Evolutionary conservation across 768 basidiomycete genomes (phyloP), one percentile per base, ranked within the genome.

Genomic region (Artomyces pyxidatus): DNA sequence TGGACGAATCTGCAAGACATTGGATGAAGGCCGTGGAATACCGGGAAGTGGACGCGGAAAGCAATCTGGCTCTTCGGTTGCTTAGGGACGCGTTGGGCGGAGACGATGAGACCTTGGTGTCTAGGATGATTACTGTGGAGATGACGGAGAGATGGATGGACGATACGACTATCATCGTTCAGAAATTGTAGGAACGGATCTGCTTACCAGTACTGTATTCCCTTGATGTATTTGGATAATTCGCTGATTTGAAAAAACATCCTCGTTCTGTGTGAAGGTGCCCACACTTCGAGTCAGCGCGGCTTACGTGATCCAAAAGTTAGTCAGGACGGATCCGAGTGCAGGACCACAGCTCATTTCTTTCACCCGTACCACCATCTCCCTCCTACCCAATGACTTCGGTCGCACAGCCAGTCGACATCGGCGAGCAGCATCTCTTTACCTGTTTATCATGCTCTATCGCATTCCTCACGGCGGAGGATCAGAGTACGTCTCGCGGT

Each of bases 371-470:
- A n/a, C n/a, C n/a, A n/a, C n/a, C n/a, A n/a, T n/a, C n/a, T n/a
- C n/a, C n/a, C n/a, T n/a, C n/a, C n/a, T n/a, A n/a, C n/a, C n/a
- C n/a, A n/a, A n/a, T n/a, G n/a, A n/a, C n/a, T n/a, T 12, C 11
- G 3, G 14, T 35, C 17, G 32, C 17, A 11, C 45, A 45, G 6
- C 42, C 50, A 35, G n/a, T 8, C 3, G 8, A 29, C 17, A 60
- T 17, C 55, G 58, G 37, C 41, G 63, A 50, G 38, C 53, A 42
- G 45, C 54, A 43, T 9, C 63, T 89, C 16, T 94, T 86, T 64
- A 91, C 94, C 43, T 99, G 96, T 57, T 71, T 94, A 12, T 88
- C 90, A 55, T 99, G 96, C 66, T 75, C 83, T 3, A 85, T 98
- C 61, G 91, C 87, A 1, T 97, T 96, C 64, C 65, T 73, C 37